These are phyloP conservation scores for Triticum turgidum DNA, from an alignment of 176 grass and related monocot genomes.

Conservation along the genomic window DNA sequence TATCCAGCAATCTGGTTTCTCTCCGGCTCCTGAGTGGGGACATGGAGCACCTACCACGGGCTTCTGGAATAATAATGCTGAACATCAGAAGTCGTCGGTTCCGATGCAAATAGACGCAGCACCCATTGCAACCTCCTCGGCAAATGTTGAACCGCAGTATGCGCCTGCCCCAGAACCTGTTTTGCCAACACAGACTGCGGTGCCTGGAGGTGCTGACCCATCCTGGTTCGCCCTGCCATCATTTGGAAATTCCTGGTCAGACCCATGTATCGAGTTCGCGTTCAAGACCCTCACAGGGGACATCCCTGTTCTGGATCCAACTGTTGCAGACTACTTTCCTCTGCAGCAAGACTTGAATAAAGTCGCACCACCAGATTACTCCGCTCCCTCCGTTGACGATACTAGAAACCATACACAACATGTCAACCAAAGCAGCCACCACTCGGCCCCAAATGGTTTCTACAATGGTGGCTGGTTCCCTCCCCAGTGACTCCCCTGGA, in stretches of 20 bases:
- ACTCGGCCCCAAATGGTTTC: slow-evolving; percentile 16
- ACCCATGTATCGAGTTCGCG: slow-evolving; percentile 73
- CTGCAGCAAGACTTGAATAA: slow-evolving; percentile 47
- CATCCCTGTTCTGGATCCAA: slow-evolving; percentile 44
- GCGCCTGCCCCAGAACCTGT: slow-evolving; percentile 3
- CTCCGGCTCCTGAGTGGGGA: slow-evolving; percentile 31
- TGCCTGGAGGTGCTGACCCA: slow-evolving; percentile 29
- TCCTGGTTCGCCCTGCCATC: slow-evolving; percentile 24
- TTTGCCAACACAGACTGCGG: background rate
- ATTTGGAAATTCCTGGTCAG: slow-evolving; percentile 63
- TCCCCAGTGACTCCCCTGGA: slow-evolving; percentile 39
- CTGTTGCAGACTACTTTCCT: slow-evolving; percentile 29
- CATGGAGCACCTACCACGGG: background rate
- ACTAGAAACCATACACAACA: slow-evolving; percentile 28
- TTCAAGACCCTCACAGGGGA: slow-evolving; percentile 72
- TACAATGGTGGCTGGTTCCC: slow-evolving; percentile 44
- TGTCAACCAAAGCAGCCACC: slow-evolving; percentile 17
- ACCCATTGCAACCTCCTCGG: slow-evolving; percentile 19
- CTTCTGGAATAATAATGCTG: slow-evolving; percentile 37
- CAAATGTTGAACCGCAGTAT: slow-evolving; percentile 34
- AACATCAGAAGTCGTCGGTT: slow-evolving; percentile 1
- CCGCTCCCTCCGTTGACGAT: slow-evolving; percentile 21
- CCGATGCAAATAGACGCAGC: slow-evolving; percentile 29
- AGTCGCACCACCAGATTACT: slow-evolving; percentile 14
- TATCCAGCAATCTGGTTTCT: slow-evolving; percentile 29